A percentile compares a stretch with the other conserved stretches of the same genome.
Evolutionary conservation across 768 basidiomycete species (phyloP).

Genomic region (Tulasnella sp.): DNA sequence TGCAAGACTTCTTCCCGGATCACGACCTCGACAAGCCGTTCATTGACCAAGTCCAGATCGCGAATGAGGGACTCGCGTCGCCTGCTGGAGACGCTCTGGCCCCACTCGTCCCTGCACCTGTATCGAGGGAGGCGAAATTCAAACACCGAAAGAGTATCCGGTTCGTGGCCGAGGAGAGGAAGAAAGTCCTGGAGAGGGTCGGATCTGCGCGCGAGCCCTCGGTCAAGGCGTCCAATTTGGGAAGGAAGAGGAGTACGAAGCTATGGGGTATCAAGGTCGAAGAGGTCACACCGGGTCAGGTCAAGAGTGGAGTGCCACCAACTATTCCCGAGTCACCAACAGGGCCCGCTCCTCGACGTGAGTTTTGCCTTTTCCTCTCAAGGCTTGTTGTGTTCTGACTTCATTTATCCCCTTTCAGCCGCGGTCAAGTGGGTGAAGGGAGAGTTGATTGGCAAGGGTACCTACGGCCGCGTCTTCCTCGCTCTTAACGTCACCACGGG

Average conservation of each 20-base stretch:
- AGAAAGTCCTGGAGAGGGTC: too few relatives aligned
- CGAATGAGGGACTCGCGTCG: constrained; percentile 65
- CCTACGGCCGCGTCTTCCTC: constrained; percentile 93
- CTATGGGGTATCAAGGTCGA: constrained; percentile 92
- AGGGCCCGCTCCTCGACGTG: constrained; percentile 59
- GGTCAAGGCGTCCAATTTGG: constrained; percentile 41
- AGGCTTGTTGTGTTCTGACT: constrained; percentile 29
- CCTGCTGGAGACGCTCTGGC: constrained; percentile 46
- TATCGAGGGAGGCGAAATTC: constrained; percentile 31
- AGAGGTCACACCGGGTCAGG: constrained; percentile 79
- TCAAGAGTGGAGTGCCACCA: constrained; percentile 44
- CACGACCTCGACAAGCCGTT: constrained; percentile 95
- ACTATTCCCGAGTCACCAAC: constrained; percentile 53
- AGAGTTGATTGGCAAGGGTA: constrained; percentile 94
- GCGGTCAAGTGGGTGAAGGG: constrained; percentile 99
- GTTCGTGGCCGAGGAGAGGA: constrained; percentile 83
- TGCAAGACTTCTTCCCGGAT: constrained; percentile 93
- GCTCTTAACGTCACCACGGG: constrained; percentile 94
- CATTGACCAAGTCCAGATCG: constrained; percentile 60
- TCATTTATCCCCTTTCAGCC: constrained; percentile 41
- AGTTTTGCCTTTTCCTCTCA: constrained; percentile 36
- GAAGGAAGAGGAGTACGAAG: constrained; percentile 85
- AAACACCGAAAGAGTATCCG: constrained; percentile 87
- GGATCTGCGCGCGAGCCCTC: constrained; percentile 42
- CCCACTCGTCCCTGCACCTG: not conserved